These are phyloP conservation scores for Albophoma yamanashiensis DNA, from an alignment of 2,329 filamentous ascomycete genomes.

Conservation along the genomic window DNA sequence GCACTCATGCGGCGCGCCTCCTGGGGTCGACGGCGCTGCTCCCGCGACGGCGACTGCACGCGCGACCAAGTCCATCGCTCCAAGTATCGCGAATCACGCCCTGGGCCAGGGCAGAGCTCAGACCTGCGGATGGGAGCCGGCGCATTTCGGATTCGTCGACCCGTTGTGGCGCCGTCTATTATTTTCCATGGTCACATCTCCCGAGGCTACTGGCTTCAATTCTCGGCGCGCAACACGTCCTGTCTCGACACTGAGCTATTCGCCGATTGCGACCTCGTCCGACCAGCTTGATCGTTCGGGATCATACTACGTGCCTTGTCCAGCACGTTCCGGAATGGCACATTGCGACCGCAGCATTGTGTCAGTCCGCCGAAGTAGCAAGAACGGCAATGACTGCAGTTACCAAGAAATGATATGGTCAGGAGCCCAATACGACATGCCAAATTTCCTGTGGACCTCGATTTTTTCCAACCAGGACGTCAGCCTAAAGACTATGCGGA, in stretches of 20 bases:
- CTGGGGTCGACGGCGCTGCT: neutral
- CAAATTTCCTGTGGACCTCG: neutral
- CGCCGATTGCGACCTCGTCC: neutral
- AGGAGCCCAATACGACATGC: neutral
- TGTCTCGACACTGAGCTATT: neutral
- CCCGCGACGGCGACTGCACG: neutral
- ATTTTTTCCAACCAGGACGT: neutral
- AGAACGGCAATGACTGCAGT: neutral
- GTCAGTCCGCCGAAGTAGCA: neutral
- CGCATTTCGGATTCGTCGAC: neutral
- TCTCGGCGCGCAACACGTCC: neutral
- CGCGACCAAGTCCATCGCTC: neutral
- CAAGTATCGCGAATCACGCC: neutral
- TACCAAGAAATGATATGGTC: neutral
- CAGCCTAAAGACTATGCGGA: neutral
- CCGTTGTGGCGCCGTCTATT: neutral
- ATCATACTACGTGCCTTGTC: neutral
- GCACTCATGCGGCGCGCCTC: neutral
- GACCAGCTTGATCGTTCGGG: neutral
- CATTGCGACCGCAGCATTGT: neutral
- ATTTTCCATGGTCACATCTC: neutral
- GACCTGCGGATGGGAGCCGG: neutral
- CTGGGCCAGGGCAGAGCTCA: neutral
- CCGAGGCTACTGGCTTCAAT: neutral
- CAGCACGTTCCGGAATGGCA: neutral